Conservation (phyloP, 2,329 filamentous ascomycete species). For the Pleomassaria siparia region DNA sequence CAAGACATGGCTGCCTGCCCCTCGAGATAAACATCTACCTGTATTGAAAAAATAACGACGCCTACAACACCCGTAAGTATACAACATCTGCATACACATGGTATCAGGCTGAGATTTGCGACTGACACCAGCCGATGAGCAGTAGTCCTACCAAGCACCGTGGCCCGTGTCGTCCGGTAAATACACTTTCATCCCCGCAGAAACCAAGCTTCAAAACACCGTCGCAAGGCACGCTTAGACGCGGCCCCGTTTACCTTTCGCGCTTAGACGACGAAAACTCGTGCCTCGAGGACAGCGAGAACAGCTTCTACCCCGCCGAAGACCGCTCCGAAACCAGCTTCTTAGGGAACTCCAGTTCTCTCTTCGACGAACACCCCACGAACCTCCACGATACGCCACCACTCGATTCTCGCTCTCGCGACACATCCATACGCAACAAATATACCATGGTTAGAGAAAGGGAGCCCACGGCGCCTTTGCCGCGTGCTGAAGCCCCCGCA, state of each 20-base stretch:
- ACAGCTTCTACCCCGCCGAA: conserved; percentile 3
- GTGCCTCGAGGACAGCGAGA: conserved; percentile 4
- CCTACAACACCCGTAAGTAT: conserved; percentile 6
- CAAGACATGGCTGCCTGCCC: not conserved
- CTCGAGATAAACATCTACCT: not conserved
- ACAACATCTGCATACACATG: not conserved
- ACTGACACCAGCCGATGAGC: conserved; percentile 21
- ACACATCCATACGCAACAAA: conserved; percentile 6
- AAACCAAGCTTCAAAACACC: conserved; percentile 30
- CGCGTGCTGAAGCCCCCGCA: conserved; percentile 29
- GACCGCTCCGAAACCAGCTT: conserved; percentile 17
- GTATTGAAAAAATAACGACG: too few species aligned
- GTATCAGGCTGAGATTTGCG: not conserved
- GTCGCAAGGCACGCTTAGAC: not conserved
- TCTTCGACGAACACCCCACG: conserved; percentile 33
- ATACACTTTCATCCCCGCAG: conserved; percentile 36
- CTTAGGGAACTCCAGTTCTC: conserved; percentile 37
- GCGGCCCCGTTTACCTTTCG: not conserved
- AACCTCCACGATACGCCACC: conserved; percentile 10
- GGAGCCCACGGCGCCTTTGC: conserved; percentile 45
- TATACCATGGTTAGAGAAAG: conserved; percentile 55
- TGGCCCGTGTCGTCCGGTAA: conserved; percentile 34
- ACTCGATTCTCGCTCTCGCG: conserved; percentile 1
- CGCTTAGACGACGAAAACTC: conserved; percentile 8
- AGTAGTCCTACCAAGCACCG: conserved; percentile 30